Base-by-base conservation (phyloP, 2,329 filamentous ascomycete genomes). In the Colletotrichum sublineola region DNA sequence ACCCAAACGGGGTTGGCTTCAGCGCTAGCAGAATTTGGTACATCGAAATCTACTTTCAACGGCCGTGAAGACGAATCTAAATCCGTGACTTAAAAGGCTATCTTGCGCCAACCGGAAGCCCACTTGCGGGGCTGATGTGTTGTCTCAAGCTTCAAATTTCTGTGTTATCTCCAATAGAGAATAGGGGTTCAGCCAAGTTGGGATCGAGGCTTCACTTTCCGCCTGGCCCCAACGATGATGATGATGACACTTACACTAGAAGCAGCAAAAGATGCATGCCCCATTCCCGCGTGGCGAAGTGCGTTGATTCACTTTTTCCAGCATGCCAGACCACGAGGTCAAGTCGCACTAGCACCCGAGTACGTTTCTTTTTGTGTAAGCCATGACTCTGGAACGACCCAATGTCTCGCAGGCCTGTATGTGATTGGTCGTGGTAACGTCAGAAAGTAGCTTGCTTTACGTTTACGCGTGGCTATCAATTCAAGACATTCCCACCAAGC, bases 311-410 rank as follows among this genome's bases (percentile, higher is more conserved):
- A 72, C 58, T 33, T 64, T 64, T 44, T 24, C 46, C 69, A 69
- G 69, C 58, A 53, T 69, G 66, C 69, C 69, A 72, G 60, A 69
- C 69, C 69, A 72, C 69, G 69, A 72, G 69, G 69, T 40, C 33
- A 64, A 40, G 66, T 72, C 18, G 53, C 60, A 72, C 69, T 29
- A 38, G 44, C 60, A 64, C 24, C 40, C 56, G 33, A 33, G n/a
- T 31, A 60, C 57, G 42, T 63, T 60, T 64, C 58, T 72, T 72
- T 42, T 48, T 60, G 52, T 63, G 60, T 44, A 20, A 68, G 68
- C 67, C 58, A 31, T 42, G 11, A 71, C 52, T 53, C 65, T 53
- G 63, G 66, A 72, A 69, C 44, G 20, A n/a, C 60, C 9, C 50
- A 36, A 38, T 72, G 66, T 72, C 53, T 72, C 58, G 48, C 6